Evolutionary conservation across 164 flowering plant species (phyloP).

Genomic region (Liriodendron chinense): DNA sequence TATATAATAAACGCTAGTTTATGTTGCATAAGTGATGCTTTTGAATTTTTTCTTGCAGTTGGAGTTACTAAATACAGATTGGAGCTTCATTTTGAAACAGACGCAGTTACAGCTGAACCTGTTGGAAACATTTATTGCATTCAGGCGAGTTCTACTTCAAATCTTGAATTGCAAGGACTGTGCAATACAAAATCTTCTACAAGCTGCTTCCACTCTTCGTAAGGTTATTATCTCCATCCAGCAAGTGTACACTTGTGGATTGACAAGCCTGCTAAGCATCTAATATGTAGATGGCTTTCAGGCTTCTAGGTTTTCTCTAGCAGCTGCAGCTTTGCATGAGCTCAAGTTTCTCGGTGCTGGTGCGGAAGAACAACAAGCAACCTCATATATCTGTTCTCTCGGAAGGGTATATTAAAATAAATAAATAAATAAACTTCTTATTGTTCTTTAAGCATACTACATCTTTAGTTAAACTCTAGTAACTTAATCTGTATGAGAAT

Average conservation of each 20-base stretch:
- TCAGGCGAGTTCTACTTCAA: constrained; percentile 82
- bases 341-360: constrained; percentile 57
- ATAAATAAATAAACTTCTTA: not conserved
- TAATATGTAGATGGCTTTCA: constrained; percentile 26
- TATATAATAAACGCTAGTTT: not conserved
- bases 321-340: constrained; percentile 88
- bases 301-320: constrained; percentile 81
- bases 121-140: constrained; percentile 88
- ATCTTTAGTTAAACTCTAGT: not conserved
- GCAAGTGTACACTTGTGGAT: constrained; percentile 2
- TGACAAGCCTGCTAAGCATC: not conserved
- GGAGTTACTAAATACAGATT: constrained; percentile 61
- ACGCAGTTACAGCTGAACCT: constrained; percentile 79
- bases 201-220: constrained; percentile 84
- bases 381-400: constrained; percentile 50
- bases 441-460: not conserved
- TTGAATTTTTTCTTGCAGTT: constrained; percentile 39
- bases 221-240: constrained; percentile 50
- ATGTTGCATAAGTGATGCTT: constrained; percentile 10
- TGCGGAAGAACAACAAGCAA: constrained; percentile 31
- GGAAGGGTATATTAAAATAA: constrained; percentile 65
- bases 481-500: not conserved
- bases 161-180: constrained; percentile 59
- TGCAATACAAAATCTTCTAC: constrained; percentile 66
- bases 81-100: constrained; percentile 63